Conservation (phyloP, 805 yeast genomes). For the Candida berthetii region DNA sequence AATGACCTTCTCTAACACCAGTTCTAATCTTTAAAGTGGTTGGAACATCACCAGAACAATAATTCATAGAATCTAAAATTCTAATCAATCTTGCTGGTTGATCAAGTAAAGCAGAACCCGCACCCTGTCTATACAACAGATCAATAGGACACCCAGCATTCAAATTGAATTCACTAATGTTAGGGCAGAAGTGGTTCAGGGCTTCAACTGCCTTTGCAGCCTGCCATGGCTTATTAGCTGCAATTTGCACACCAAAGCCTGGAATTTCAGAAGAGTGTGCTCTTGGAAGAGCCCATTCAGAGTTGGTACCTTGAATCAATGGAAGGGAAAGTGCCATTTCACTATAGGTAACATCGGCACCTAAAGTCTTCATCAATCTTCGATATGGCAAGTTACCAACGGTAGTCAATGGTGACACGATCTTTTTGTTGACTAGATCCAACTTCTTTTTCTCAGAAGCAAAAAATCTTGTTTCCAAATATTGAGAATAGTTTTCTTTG, state of each 20-base stretch:
- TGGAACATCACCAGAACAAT: constrained; percentile 85
- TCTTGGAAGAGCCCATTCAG: constrained; percentile 97
- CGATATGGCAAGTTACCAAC: constrained; percentile 97
- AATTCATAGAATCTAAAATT: constrained; percentile 82
- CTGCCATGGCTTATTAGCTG: constrained; percentile 88
- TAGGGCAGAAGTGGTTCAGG: constrained; percentile 46
- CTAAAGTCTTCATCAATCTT: constrained; percentile 81
- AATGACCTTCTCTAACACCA: constrained; percentile 80
- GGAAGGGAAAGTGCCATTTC: constrained; percentile 95
- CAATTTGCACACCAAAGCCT: constrained; percentile 91
- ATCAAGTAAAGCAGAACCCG: constrained; percentile 90
- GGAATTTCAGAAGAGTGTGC: constrained; percentile 80
- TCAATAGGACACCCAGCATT: constrained; percentile 99
- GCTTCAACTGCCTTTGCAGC: constrained; percentile 91
- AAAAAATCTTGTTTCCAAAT: constrained; percentile 70
- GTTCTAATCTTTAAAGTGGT: constrained; percentile 89
- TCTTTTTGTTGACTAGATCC: constrained; percentile 66
- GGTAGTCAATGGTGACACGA: constrained; percentile 93
- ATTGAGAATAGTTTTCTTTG: constrained; percentile 31
- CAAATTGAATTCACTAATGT: constrained; percentile 78
- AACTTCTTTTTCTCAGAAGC: constrained; percentile 77
- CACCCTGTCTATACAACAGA: constrained; percentile 87
- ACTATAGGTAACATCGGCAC: constrained; percentile 89
- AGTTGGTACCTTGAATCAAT: constrained; percentile 78
- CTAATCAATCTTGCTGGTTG: constrained; percentile 78